Percentiles rank a stretch among this genome's conserved stretches.
phyloP scores from a whole-genome alignment of 805 yeast genomes.

The Hanseniaspora lindneri region DNA sequence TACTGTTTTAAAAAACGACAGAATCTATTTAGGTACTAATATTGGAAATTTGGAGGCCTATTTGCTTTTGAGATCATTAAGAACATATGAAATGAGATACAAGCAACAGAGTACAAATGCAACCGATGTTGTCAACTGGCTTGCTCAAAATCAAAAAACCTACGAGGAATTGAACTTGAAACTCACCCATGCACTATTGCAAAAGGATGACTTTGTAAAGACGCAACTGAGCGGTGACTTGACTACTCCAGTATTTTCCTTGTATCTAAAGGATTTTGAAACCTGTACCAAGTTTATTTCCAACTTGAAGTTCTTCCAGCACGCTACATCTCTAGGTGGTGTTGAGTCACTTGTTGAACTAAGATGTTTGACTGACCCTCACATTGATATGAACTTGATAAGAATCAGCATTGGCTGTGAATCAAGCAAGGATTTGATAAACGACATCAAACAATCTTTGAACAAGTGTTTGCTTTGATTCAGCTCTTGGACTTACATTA shows the following conservation, averaged over 20 bases:
- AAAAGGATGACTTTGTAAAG: constrained; percentile 53
- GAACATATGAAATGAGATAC: constrained; percentile 69
- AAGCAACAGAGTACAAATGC: constrained; percentile 54
- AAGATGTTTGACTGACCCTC: constrained; percentile 63
- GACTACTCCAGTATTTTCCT: constrained; percentile 60
- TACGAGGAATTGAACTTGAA: constrained; percentile 38
- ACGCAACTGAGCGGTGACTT: constrained; percentile 49
- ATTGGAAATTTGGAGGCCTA: constrained; percentile 68
- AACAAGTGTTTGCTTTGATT: background rate
- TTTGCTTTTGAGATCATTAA: constrained; percentile 62
- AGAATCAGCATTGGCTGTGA: constrained; percentile 78
- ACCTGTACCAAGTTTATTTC: constrained; percentile 56
- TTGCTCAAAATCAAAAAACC: constrained; percentile 38
- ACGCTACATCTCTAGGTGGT: constrained; percentile 89
- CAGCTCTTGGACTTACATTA: too few relatives aligned
- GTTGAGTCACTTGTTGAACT: constrained; percentile 84
- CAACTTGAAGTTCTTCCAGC: constrained; percentile 58
- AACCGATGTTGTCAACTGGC: constrained; percentile 44
- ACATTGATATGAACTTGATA: constrained; percentile 45
- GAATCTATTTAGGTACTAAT: constrained; percentile 65
- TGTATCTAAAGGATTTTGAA: constrained; percentile 39
- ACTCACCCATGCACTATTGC: constrained; percentile 66
- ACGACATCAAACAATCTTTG: constrained; percentile 58
- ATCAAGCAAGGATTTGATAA: constrained; percentile 60
- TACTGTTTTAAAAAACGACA: constrained; percentile 42